Evolutionary conservation across 2,329 filamentous ascomycete species (phyloP), one percentile per base, ranked within the genome.

Genomic region (Sarocladium brachiariae): DNA sequence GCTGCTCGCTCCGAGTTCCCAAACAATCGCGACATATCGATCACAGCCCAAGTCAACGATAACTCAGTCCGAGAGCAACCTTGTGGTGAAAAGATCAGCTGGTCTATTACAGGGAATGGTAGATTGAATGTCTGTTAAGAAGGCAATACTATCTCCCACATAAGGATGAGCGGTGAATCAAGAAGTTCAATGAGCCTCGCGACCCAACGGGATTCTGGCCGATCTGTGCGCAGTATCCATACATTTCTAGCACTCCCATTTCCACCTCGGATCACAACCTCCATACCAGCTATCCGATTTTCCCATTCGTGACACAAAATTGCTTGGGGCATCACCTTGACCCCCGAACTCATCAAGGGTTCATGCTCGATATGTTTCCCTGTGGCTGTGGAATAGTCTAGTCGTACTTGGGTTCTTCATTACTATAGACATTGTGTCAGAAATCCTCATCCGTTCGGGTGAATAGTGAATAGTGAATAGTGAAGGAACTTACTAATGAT

Each of bases 251-350:
- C 74, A 78, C 63, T 81, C 75, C 52, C 84, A 87, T n/a, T 83
- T 68, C 81, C 83, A 87, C 54, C 82, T 70, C 0, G 76, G 70
- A 62, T 87, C 83, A 5, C 73, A 72, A 61, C 87, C 84, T 2
- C 82, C 83, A 47, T 68, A 63, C 70, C 81, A 84, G 33, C 81
- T 77, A 13, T 71, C 68, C 2, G 73, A 62, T 41, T 74, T 67
- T 0, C 74, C 75, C 37, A 80, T 70, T 50, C 76, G n/a, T n/a
- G n/a, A n/a, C n/a, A n/a, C n/a, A n/a, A n/a, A n/a, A n/a, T n/a
- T n/a, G n/a, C n/a, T n/a, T n/a, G n/a, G n/a, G n/a, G n/a, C n/a
- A n/a, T n/a, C n/a, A n/a, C n/a, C n/a, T n/a, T n/a, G n/a, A n/a
- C n/a, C n/a, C n/a, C n/a, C n/a, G n/a, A n/a, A n/a, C n/a, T n/a